Percentiles rank a stretch among this genome's conserved stretches.
Conservation (phyloP, 163 green algal species). For the Picocystis sp. region DNA sequence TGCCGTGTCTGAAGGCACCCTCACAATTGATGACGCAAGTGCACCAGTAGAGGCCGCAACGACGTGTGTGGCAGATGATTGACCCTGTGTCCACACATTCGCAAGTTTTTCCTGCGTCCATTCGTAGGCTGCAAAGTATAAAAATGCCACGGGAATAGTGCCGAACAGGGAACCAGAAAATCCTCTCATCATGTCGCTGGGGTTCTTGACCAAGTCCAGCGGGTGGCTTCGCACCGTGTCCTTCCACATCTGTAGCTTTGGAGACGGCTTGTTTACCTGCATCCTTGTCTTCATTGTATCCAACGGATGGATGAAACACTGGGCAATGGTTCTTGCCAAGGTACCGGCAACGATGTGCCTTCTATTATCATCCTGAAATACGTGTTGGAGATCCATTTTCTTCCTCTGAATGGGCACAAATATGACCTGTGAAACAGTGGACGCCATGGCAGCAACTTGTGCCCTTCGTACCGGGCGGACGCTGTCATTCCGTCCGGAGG, state of each 20-base stretch:
- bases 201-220: slow-evolving; percentile 30
- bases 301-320: slow-evolving; percentile 45
- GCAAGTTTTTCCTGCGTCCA: not conserved
- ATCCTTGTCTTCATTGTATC: slow-evolving; percentile 61
- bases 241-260: slow-evolving; percentile 30
- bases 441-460: too few species aligned
- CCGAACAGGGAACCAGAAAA: slow-evolving; percentile 32
- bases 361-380: too few species aligned
- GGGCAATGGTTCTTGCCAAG: not conserved
- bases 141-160: slow-evolving; percentile 34
- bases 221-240: slow-evolving; percentile 25
- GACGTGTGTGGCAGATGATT: slow-evolving; percentile 25
- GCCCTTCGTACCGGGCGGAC: too few species aligned
- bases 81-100: slow-evolving; percentile 3
- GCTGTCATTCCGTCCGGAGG: too few species aligned
- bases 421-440: too few species aligned
- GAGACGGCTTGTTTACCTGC: slow-evolving; percentile 33
- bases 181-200: slow-evolving; percentile 40
- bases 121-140: slow-evolving; percentile 57
- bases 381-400: too few species aligned
- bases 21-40: slow-evolving; percentile 34
- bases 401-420: too few species aligned
- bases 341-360: not conserved
- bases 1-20: slow-evolving; percentile 47
- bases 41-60: slow-evolving; percentile 34